phyloP scores from a whole-genome alignment of 441 rosid species.

The Geranium incanum region DNA sequence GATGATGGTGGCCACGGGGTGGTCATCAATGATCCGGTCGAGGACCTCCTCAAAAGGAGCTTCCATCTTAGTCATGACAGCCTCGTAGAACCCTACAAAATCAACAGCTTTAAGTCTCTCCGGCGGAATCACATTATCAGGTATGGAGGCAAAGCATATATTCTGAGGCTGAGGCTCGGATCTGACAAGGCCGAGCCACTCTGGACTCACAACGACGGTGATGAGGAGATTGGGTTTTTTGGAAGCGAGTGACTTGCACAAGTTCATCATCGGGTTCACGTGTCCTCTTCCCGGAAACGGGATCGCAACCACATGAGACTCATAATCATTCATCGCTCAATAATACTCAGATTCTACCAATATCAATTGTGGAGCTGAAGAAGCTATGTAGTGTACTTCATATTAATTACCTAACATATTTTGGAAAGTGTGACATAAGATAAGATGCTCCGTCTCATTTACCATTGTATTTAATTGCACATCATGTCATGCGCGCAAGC shows the following conservation, averaged over 20 bases:
- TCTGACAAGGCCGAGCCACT: conserved; percentile 29
- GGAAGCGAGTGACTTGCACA: conserved; percentile 23
- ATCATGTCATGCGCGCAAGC: too few species aligned
- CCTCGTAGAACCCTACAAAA: too few species aligned
- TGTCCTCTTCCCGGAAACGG: conserved; percentile 35
- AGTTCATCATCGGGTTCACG: conserved; percentile 34
- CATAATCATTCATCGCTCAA: too few species aligned
- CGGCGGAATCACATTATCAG: too few species aligned
- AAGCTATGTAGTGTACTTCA: too few species aligned
- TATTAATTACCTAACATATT: too few species aligned
- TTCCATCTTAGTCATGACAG: conserved; percentile 18
- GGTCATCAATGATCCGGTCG: conserved; percentile 12
- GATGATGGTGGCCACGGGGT: conserved; percentile 20
- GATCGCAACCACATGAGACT: conserved; percentile 28
- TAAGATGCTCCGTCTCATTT: too few species aligned
- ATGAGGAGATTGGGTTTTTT: conserved; percentile 17
- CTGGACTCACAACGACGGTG: conserved; percentile 31
- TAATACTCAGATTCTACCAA: too few species aligned
- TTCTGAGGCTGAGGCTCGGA: conserved; percentile 20
- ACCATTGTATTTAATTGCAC: too few species aligned
- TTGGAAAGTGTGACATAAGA: too few species aligned
- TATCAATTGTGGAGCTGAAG: too few species aligned
- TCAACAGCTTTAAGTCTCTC: too few species aligned
- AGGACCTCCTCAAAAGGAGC: conserved; percentile 21
- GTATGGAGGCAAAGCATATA: background rate